These are phyloP conservation scores for Rubia peregrina DNA, from an alignment of 305 asterid genomes.

Conservation along the genomic window DNA sequence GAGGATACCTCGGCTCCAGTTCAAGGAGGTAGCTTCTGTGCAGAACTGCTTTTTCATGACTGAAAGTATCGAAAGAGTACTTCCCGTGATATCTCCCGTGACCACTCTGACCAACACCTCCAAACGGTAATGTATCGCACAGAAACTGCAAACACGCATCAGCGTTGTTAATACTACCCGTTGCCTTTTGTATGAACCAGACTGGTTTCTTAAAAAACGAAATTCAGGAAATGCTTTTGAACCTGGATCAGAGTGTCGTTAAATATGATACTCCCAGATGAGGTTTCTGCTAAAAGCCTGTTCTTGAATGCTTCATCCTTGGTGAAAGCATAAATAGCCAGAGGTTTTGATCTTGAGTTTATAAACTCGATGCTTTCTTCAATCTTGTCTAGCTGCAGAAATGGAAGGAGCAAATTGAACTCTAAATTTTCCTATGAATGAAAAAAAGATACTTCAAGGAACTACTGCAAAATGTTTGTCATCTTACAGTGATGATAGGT, in stretches of 20 bases:
- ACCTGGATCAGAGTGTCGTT: conserved; percentile 84
- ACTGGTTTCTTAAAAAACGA: background rate
- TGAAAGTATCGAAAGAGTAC: conserved; percentile 80
- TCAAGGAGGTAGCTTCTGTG: conserved; percentile 52
- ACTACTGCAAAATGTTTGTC: conserved; percentile 7
- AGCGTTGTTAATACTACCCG: background rate
- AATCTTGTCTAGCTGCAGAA: conserved; percentile 54
- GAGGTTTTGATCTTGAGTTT: conserved; percentile 61
- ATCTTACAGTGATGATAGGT: conserved; percentile 74
- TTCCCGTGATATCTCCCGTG: conserved; percentile 89
- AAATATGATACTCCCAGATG: conserved; percentile 77
- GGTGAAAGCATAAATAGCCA: conserved; percentile 78
- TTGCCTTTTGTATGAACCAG: background rate
- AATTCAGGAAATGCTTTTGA: conserved; percentile 2
- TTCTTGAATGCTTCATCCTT: conserved; percentile 44
- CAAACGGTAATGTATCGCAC: conserved; percentile 70
- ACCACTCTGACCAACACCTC: conserved; percentile 90
- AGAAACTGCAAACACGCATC: conserved; percentile 39
- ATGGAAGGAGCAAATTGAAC: conserved; percentile 4
- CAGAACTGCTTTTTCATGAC: conserved; percentile 83
- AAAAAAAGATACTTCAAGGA: background rate
- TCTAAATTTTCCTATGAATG: background rate
- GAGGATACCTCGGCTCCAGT: conserved; percentile 83
- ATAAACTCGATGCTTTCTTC: conserved; percentile 86
- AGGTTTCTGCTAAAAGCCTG: conserved; percentile 57